A percentile compares a stretch with the other conserved stretches of the same genome.
Conservation (phyloP, 148 eudicot genomes). For the Rhododendron kiyosumense region DNA sequence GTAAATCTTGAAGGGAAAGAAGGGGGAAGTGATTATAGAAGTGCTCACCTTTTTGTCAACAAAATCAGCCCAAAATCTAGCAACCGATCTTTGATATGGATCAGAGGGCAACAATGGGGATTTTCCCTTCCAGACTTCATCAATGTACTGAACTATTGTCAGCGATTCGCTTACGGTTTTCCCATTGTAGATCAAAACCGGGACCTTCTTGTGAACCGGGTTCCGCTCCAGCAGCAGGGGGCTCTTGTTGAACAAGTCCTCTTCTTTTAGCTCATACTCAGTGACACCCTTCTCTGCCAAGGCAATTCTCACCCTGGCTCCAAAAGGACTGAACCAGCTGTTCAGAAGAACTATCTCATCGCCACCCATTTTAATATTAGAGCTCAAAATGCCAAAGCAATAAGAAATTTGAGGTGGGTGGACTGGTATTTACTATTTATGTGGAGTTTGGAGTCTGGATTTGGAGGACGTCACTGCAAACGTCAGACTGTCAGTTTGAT, state of each 20-base stretch:
- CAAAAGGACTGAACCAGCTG: conserved; percentile 18
- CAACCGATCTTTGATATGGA: conserved; percentile 13
- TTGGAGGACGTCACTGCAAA: neutral
- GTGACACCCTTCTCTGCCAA: conserved; percentile 23
- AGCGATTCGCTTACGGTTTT: conserved; percentile 12
- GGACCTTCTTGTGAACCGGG: conserved; percentile 26
- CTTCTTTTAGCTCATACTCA: conserved; percentile 10
- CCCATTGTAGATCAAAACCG: conserved; percentile 23
- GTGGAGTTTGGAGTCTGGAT: neutral
- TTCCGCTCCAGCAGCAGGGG: conserved; percentile 14
- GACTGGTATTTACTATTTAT: neutral
- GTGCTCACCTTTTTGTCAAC: conserved; percentile 24
- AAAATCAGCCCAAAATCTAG: conserved; percentile 27
- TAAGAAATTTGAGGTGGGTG: neutral
- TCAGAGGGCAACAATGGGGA: conserved; percentile 16
- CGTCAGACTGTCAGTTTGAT: neutral
- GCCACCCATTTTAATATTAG: neutral
- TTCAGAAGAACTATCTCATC: neutral
- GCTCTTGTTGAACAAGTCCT: conserved; percentile 23
- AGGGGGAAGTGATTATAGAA: neutral
- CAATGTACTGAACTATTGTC: conserved; percentile 19
- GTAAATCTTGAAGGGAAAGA: neutral
- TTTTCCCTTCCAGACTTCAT: conserved; percentile 18
- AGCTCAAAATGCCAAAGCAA: neutral
- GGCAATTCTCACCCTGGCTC: conserved; percentile 24